Conservation (phyloP, 345 rosid species). For the Citrus sinensis region DNA sequence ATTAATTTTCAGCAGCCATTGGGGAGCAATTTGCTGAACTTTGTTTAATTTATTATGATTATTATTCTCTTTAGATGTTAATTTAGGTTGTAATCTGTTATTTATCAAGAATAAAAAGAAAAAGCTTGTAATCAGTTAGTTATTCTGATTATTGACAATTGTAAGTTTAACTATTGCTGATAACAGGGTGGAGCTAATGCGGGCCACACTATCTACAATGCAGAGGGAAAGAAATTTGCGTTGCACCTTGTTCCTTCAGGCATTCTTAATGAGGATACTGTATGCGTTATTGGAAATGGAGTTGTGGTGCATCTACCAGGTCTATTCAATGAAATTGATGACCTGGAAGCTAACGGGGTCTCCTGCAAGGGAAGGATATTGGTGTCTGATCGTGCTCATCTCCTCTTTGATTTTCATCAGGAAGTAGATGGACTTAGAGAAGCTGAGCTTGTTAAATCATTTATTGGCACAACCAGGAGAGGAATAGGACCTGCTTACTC, state of each 20-base stretch:
- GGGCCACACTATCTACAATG: constrained; percentile 90
- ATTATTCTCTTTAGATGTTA: too few species aligned
- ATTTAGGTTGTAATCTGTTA: neutral
- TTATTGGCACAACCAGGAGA: constrained; percentile 90
- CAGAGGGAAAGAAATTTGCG: constrained; percentile 92
- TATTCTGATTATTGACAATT: neutral
- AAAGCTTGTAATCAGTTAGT: neutral
- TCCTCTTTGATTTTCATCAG: constrained; percentile 92
- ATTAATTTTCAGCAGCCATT: too few species aligned
- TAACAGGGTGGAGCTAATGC: constrained; percentile 97
- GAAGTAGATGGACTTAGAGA: constrained; percentile 85
- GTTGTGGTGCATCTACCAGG: constrained; percentile 92
- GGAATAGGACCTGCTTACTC: constrained; percentile 95
- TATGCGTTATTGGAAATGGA: constrained; percentile 92
- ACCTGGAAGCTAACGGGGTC: constrained; percentile 76
- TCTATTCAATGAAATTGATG: constrained; percentile 81
- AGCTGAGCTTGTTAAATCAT: constrained; percentile 82
- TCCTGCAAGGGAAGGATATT: constrained; percentile 83
- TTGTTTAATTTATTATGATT: neutral
- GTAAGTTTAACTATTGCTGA: neutral
- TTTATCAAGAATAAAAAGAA: too few species aligned
- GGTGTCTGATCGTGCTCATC: constrained; percentile 92
- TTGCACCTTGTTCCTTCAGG: constrained; percentile 98
- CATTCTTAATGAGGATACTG: constrained; percentile 78
- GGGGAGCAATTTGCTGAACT: neutral